phyloP scores from a whole-genome alignment of 139 green algal species.

The Chlamydomonas applanata region DNA sequence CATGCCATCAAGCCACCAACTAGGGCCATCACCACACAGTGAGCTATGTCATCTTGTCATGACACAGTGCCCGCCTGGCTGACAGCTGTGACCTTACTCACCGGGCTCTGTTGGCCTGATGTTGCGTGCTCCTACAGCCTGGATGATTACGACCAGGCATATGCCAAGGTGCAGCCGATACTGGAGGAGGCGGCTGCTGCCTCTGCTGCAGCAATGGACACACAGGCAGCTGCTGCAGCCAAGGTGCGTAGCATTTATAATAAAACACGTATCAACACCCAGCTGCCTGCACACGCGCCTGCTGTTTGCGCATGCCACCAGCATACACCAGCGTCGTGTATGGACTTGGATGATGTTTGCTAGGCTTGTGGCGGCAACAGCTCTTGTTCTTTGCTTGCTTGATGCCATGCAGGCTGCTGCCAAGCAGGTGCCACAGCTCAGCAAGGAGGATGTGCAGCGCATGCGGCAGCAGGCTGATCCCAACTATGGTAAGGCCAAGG shows the following conservation, averaged over 20 bases:
- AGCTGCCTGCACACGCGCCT: too few species aligned
- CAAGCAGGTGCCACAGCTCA: slow-evolving; percentile 53
- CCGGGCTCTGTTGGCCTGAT: neutral
- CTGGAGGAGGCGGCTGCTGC: slow-evolving; percentile 56
- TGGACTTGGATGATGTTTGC: too few species aligned
- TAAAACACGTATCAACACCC: too few species aligned
- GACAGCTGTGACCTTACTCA: too few species aligned
- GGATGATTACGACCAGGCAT: slow-evolving; percentile 45
- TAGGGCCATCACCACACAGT: too few species aligned
- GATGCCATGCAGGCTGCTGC: slow-evolving; percentile 51
- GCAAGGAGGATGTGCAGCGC: slow-evolving; percentile 51
- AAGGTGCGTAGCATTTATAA: too few species aligned
- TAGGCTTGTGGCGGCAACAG: too few species aligned
- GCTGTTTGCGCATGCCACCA: too few species aligned
- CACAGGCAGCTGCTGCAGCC: slow-evolving; percentile 36
- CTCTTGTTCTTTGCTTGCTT: neutral
- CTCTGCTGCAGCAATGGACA: slow-evolving; percentile 31
- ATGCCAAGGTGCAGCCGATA: slow-evolving; percentile 62
- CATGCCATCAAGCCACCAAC: too few species aligned
- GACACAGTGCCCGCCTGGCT: too few species aligned
- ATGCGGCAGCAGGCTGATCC: slow-evolving; percentile 69
- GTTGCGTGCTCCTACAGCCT: slow-evolving; percentile 25
- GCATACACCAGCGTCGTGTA: too few species aligned
- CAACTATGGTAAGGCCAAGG: slow-evolving; percentile 54
- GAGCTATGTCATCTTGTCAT: too few species aligned